Base-by-base conservation (phyloP, 768 basidiomycete genomes). In the Hebeloma cylindrosporum region DNA sequence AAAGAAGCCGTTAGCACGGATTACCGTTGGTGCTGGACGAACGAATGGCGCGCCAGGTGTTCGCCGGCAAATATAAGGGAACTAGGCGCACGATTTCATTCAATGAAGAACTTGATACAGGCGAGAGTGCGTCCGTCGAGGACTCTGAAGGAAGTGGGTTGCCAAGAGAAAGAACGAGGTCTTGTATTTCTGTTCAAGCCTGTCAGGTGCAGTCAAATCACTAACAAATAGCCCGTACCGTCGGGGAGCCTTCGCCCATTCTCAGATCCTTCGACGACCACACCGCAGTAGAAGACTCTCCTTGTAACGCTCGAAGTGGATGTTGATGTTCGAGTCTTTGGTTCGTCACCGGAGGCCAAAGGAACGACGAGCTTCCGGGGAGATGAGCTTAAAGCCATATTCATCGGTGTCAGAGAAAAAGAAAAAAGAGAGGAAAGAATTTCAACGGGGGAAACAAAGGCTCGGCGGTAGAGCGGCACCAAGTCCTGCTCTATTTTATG, bases 221-320 rank as follows among this genome's bases (percentile, higher is more conserved):
- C 31, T 14, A 27, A 22, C 26, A 42, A 35, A 40, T 44, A 23
- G 43, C 64, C 58, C 61, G 28, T 43, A 83, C 88, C 87, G 64
- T 83, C 80, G 28, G 82, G 75, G 38, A 88, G 74, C 46, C 80
- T 74, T 54, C 72, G 77, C 5, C 85, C 86, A 52, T 79, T 75
- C 51, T 85, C 85, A 28, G 85, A 82, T 40, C 82, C 83, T 67
- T 96, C 92, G 22, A 95, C 84, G 10, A 95, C 88, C 14, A 95
- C 88, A 32, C 88, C 89, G 59, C 88, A 90, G 60, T 87, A 87
- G 64, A 94, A 95, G 18, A 85, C 88, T 60, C 93, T 85, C 62
- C 77, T 84, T 5, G 86, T 93, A 51, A 80, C 55, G 39, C 68
- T 63, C 23, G 69, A 58, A 23, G 67, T 58, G 13, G 65, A 63